phyloP scores from a whole-genome alignment of 345 rosid genomes.

The Physaria fendleri region DNA sequence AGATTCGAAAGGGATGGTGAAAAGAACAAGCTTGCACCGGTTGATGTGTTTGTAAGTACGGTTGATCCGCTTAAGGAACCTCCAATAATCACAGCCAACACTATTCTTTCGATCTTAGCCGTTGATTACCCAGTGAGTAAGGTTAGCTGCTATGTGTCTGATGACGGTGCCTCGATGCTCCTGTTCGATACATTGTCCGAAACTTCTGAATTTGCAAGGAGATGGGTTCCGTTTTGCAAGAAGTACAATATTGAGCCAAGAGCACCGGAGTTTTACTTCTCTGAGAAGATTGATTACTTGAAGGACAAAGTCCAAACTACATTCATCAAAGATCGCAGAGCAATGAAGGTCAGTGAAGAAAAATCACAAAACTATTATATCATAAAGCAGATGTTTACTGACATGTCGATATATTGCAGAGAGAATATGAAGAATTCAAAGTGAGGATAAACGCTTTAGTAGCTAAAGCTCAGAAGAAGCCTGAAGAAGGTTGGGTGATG shows the following conservation, averaged over 20 bases:
- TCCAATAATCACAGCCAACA: constrained; percentile 91
- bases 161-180: constrained; percentile 96
- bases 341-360: constrained; percentile 67
- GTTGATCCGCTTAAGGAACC: constrained; percentile 99
- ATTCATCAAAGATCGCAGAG: constrained; percentile 95
- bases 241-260: constrained; percentile 82
- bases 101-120: constrained; percentile 73
- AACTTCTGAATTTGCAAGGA: constrained; percentile 91
- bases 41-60: constrained; percentile 83
- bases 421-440: constrained; percentile 97
- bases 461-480: constrained; percentile 91
- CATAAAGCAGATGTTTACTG: not conserved
- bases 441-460: constrained; percentile 86
- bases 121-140: constrained; percentile 85
- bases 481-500: constrained; percentile 99
- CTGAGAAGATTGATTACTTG: constrained; percentile 89
- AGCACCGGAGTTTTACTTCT: constrained; percentile 90
- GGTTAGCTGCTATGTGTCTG: constrained; percentile 90
- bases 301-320: constrained; percentile 89
- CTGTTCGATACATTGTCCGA: constrained; percentile 79
- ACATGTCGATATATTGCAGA: constrained; percentile 35
- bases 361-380: not conserved
- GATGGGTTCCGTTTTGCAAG: constrained; percentile 97
- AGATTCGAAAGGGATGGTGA: constrained; percentile 87
- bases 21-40: constrained; percentile 64